These are phyloP conservation scores for Exobasidium rhododendri DNA, from an alignment of 1,284 basidiomycete genomes.

Conservation along the genomic window DNA sequence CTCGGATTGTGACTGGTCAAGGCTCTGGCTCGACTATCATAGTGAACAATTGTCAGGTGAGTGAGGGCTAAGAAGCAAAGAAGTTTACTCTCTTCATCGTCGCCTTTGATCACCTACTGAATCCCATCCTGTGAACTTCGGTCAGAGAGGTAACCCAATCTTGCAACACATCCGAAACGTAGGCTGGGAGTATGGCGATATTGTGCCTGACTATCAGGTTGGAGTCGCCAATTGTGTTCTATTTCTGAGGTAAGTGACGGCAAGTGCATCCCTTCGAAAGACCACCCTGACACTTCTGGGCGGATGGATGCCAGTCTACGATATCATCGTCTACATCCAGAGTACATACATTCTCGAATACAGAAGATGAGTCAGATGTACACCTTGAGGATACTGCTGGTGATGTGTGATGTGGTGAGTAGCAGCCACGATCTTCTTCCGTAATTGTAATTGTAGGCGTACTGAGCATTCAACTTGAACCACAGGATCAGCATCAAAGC, in stretches of 20 bases:
- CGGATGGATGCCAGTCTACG: too few relatives aligned
- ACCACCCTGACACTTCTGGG: background rate
- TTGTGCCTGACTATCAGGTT: slow-evolving; percentile 68
- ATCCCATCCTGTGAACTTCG: slow-evolving; percentile 14
- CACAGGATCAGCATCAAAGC: slow-evolving; percentile 84
- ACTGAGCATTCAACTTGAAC: too few relatives aligned
- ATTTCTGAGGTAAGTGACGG: slow-evolving; percentile 32
- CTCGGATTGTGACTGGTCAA: slow-evolving; percentile 15
- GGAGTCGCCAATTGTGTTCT: slow-evolving; percentile 43
- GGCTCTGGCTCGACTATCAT: slow-evolving; percentile 41
- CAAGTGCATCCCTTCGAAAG: background rate
- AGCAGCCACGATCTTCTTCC: too few relatives aligned
- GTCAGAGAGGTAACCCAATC: slow-evolving; percentile 84
- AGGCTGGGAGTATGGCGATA: slow-evolving; percentile 90
- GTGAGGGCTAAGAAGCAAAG: slow-evolving; percentile 15
- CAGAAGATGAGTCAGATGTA: slow-evolving; percentile 78
- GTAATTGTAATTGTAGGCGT: slow-evolving; percentile 60
- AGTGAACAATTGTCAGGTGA: slow-evolving; percentile 36
- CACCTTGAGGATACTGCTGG: slow-evolving; percentile 78
- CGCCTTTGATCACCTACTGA: background rate
- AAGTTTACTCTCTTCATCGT: background rate
- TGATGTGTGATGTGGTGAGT: slow-evolving; percentile 89
- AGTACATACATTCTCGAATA: slow-evolving; percentile 89
- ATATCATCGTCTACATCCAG: slow-evolving; percentile 94
- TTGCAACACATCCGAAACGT: slow-evolving; percentile 80